phyloP scores from a whole-genome alignment of 257 asterid genomes.

The Asclepias syriaca region DNA sequence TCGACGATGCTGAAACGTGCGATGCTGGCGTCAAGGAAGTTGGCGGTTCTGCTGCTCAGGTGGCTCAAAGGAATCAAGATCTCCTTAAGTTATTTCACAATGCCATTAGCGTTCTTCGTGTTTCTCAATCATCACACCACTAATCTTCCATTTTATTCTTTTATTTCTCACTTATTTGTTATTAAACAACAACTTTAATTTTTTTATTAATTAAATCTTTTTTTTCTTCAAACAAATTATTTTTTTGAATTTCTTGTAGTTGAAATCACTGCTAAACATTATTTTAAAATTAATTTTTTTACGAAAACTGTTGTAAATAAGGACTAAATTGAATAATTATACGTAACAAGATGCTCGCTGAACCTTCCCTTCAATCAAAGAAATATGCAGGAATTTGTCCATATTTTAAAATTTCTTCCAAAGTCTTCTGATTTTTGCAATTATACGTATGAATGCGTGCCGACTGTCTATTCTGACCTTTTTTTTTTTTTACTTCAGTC shows the following conservation, averaged over 20 bases:
- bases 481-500: not conserved
- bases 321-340: no score
- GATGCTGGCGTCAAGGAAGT: conserved; percentile 14
- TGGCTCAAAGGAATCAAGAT: conserved; percentile 3
- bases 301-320: no score
- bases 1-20: conserved; percentile 28
- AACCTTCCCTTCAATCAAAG: not conserved
- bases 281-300: no score
- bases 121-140: not conserved
- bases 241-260: no score
- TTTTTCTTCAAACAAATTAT: no score
- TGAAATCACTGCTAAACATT: no score
- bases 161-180: no score
- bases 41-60: not conserved
- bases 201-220: no score
- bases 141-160: no score
- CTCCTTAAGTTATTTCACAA: conserved; percentile 14
- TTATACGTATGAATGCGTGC: not conserved
- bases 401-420: no score
- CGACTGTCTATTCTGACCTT: not conserved
- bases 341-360: not conserved
- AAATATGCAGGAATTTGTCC: not conserved
- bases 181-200: no score
- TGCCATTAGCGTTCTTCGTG: conserved; percentile 15
- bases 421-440: not conserved